Conservation (phyloP, 352 stramenopile genomes). For the Pythium rhizo-oryzae region DNA sequence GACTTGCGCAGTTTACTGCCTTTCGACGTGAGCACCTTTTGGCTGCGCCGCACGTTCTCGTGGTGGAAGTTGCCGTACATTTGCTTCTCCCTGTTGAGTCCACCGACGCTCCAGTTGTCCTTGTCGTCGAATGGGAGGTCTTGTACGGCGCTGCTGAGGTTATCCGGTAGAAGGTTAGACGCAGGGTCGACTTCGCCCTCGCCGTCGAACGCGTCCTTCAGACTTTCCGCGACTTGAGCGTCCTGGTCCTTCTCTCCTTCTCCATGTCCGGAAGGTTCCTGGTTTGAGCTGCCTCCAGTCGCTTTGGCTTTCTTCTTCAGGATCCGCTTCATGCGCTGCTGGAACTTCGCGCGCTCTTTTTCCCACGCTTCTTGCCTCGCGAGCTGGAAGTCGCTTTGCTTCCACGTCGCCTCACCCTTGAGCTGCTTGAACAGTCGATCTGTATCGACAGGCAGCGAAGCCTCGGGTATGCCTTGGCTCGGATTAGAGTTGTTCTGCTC, state of each 20-base stretch:
- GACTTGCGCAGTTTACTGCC: slow-evolving; percentile 37
- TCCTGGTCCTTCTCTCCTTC: background rate
- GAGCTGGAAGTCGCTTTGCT: slow-evolving; percentile 71
- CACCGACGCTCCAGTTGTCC: slow-evolving; percentile 79
- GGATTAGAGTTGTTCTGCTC: background rate
- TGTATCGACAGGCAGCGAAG: slow-evolving; percentile 21
- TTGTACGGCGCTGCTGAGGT: slow-evolving; percentile 43
- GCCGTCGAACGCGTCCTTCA: background rate
- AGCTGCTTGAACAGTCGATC: slow-evolving; percentile 70
- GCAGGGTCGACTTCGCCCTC: slow-evolving; percentile 17
- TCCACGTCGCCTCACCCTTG: slow-evolving; percentile 68
- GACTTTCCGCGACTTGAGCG: background rate
- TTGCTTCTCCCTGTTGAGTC: slow-evolving; percentile 71
- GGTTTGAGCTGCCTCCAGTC: background rate
- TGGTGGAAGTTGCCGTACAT: slow-evolving; percentile 78
- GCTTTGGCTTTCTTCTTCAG: slow-evolving; percentile 50
- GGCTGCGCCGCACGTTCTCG: slow-evolving; percentile 60
- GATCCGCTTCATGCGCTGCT: slow-evolving; percentile 71
- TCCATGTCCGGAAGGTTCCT: background rate
- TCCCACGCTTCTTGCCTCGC: slow-evolving; percentile 69
- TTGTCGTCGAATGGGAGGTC: slow-evolving; percentile 72
- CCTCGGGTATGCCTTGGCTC: background rate
- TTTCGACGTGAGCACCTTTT: slow-evolving; percentile 45
- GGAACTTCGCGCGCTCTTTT: slow-evolving; percentile 66
- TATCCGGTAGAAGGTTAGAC: slow-evolving; percentile 35